Evolutionary conservation across 352 stramenopile genomes (phyloP).

Genomic region (Pythium monospermum): DNA sequence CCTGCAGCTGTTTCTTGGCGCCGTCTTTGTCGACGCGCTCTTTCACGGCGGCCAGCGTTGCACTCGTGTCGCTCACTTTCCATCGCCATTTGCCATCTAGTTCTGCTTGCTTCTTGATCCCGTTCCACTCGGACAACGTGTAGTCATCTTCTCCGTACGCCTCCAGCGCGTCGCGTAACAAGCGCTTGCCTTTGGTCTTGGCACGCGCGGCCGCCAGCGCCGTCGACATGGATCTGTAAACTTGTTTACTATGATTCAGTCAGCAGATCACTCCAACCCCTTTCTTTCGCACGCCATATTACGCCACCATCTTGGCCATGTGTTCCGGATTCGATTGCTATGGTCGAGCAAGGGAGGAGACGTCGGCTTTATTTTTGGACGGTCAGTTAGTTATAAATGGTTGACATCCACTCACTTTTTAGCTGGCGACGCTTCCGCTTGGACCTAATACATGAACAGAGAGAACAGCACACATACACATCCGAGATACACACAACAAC

Average conservation of each 20-base stretch:
- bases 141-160: conserved; percentile 21
- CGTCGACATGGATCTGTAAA: conserved; percentile 44
- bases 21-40: conserved; percentile 10
- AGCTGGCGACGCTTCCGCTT: too few relatives aligned
- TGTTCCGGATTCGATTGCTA: too few relatives aligned
- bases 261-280: too few relatives aligned
- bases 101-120: conserved; percentile 22
- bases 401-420: too few relatives aligned
- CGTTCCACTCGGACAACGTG: conserved; percentile 28
- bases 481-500: too few relatives aligned
- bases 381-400: conserved; percentile 8
- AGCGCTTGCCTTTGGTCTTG: conserved; percentile 64
- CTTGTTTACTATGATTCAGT: background rate
- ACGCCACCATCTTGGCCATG: too few relatives aligned
- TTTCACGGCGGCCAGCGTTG: conserved; percentile 17
- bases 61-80: conserved; percentile 16
- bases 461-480: too few relatives aligned
- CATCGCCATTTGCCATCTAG: conserved; percentile 25
- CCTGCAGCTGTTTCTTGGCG: conserved; percentile 2
- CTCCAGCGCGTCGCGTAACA: conserved; percentile 51
- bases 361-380: conserved; percentile 9
- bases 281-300: too few relatives aligned
- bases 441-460: too few relatives aligned
- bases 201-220: conserved; percentile 48
- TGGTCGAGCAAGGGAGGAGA: background rate